Base-by-base conservation (phyloP, 2,329 filamentous ascomycete genomes). In the Aspergillus neotritici region DNA sequence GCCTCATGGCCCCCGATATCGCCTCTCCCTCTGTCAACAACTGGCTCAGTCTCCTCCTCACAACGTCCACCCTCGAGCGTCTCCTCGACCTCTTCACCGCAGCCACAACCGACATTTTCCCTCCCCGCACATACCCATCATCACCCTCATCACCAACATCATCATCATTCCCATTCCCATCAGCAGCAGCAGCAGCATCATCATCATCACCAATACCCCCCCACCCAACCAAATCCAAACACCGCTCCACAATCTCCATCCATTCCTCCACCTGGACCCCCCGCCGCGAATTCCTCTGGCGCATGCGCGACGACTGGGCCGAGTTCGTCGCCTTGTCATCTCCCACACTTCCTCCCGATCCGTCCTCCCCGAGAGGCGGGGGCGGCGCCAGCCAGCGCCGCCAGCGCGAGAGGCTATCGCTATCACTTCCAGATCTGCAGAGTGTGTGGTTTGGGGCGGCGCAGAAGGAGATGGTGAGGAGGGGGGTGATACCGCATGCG, bases 41-140 rank as follows among this genome's bases (percentile, higher is more conserved):
- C 17, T 60, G 57, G 56, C 43, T 60, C 29, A 49, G 46, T 37
- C 44, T 60, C 1, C 56, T 60, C 35, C 54, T 59, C n/a, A 52
- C 52, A 2, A 57, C 51, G 1, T 59, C 55, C 5, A 60, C 56
- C 2, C 47, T 60, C 17, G 56, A 58, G 28, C 44, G 51, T 7
- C 44, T 58, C 14, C 40, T 58, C 4, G 28, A 49, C 7, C 57
- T 60, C 29, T 60, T 60, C 36, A 9, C 40, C 9, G 50, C 54
- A 5, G 44, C 53, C 2, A 44, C 55, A 1, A 43, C 50, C 6
- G 57, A 59, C 34, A 51, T 17, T 5, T 5, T 25, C 34, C 9
- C 12, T 12, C 8, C 21, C 21, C 11, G 10, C 11, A 21, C 34
- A 37, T 10, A 21, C 9, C 16, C 6, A 16, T n/a, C 6, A 15